Conservation (phyloP, 495 filamentous ascomycete genomes). For the Parmelia sp. region DNA sequence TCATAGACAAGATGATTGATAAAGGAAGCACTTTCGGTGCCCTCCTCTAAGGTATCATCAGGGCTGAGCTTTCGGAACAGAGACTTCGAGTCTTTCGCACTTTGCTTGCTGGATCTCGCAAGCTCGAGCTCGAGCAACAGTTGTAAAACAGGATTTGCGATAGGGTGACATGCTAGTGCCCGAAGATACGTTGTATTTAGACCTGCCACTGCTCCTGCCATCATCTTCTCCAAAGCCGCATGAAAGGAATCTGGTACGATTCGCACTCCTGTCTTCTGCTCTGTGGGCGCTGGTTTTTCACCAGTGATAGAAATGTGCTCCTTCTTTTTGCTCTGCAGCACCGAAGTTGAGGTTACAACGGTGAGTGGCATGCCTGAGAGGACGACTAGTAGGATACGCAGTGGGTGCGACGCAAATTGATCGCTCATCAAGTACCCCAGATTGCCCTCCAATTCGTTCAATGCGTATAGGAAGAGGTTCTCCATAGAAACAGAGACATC, state of each 20-base stretch:
- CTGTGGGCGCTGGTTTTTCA: conserved; percentile 29
- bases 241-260: conserved; percentile 73
- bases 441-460: conserved; percentile 77
- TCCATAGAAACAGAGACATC: conserved; percentile 60
- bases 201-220: conserved; percentile 59
- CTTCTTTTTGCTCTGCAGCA: conserved; percentile 84
- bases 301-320: conserved; percentile 58
- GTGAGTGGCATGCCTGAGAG: conserved; percentile 75
- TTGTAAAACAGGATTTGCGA: conserved; percentile 84
- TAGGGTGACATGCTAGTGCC: conserved; percentile 75
- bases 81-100: conserved; percentile 52
- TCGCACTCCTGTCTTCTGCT: conserved; percentile 31
- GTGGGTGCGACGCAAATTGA: conserved; percentile 81
- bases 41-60: conserved; percentile 55
- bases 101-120: conserved; percentile 57
- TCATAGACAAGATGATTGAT: conserved; percentile 84
- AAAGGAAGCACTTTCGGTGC: conserved; percentile 57
- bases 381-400: conserved; percentile 77
- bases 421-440: conserved; percentile 82
- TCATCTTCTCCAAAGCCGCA: conserved; percentile 68
- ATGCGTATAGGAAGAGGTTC: conserved; percentile 69
- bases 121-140: conserved; percentile 80
- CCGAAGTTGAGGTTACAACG: conserved; percentile 53
- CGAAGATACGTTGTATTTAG: conserved; percentile 69
- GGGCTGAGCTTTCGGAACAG: conserved; percentile 57